These are phyloP conservation scores for Rubus idaeus DNA, from an alignment of 306 rosid species.

Conservation along the genomic window DNA sequence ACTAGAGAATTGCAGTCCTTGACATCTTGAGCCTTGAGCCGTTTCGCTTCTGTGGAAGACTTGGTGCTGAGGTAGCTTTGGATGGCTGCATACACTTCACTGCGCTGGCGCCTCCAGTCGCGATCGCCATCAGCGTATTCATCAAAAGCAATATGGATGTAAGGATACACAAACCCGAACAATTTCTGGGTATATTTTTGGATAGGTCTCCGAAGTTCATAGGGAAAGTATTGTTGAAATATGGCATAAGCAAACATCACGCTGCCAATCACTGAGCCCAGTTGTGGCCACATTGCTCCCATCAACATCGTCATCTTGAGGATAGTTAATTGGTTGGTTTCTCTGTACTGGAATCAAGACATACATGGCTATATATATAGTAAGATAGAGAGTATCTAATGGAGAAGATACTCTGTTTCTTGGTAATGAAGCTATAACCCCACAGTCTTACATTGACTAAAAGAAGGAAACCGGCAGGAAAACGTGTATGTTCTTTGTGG, in stretches of 20 bases:
- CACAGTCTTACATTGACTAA: not conserved
- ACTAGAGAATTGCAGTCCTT: conserved; percentile 36
- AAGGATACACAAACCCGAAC: conserved; percentile 31
- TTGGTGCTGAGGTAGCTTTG: conserved; percentile 41
- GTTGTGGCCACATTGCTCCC: conserved; percentile 33
- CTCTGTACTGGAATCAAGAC: not conserved
- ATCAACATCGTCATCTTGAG: not conserved
- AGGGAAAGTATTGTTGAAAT: conserved; percentile 28
- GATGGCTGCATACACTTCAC: conserved; percentile 40
- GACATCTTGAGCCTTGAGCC: conserved; percentile 47
- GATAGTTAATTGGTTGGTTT: not conserved
- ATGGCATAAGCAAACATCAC: conserved; percentile 33
- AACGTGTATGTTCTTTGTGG: not conserved
- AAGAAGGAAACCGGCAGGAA: not conserved
- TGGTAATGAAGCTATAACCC: not conserved
- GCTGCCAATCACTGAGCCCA: conserved; percentile 42
- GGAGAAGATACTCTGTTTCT: not conserved
- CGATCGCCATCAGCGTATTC: conserved; percentile 30
- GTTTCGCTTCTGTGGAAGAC: conserved; percentile 33
- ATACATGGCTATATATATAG: not conserved
- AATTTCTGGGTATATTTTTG: conserved; percentile 12
- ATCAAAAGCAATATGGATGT: conserved; percentile 44
- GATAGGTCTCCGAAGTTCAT: conserved; percentile 21
- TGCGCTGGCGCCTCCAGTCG: not conserved
- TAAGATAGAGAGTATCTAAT: no score